Conservation (phyloP, 148 eudicot species). For the Diospyros kaki region DNA sequence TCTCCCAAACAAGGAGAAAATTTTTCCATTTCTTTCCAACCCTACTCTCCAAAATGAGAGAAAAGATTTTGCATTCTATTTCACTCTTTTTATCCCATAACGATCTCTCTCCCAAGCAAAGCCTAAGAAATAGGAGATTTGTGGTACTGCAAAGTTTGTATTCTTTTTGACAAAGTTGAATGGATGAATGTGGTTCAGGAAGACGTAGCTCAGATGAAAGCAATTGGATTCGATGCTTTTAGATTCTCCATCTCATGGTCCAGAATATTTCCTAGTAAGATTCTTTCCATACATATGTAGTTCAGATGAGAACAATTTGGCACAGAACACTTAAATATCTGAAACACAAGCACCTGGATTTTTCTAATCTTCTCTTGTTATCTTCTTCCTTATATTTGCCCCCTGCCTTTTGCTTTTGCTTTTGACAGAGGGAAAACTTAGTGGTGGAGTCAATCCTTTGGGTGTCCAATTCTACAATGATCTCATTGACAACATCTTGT, state of each 20-base stretch:
- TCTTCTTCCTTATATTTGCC: neutral
- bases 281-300: neutral
- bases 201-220: slow-evolving; percentile 17
- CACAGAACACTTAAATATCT: no score
- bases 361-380: neutral
- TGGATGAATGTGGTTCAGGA: slow-evolving; percentile 15
- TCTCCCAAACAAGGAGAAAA: no score
- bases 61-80: no score
- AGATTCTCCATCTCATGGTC: slow-evolving; percentile 32
- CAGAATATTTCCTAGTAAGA: slow-evolving; percentile 23
- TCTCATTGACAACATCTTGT: slow-evolving; percentile 19
- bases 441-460: slow-evolving; percentile 19
- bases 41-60: no score
- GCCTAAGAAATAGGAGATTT: no score
- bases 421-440: slow-evolving; percentile 15
- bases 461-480: slow-evolving; percentile 22
- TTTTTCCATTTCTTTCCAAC: no score
- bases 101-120: no score
- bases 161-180: neutral
- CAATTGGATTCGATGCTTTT: slow-evolving; percentile 23
- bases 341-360: neutral
- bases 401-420: neutral
- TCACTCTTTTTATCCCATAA: no score
- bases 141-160: neutral
- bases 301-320: no score